Evolutionary conservation across 2,329 filamentous ascomycete genomes (phyloP).

Genomic region (Eurotiales sp.): DNA sequence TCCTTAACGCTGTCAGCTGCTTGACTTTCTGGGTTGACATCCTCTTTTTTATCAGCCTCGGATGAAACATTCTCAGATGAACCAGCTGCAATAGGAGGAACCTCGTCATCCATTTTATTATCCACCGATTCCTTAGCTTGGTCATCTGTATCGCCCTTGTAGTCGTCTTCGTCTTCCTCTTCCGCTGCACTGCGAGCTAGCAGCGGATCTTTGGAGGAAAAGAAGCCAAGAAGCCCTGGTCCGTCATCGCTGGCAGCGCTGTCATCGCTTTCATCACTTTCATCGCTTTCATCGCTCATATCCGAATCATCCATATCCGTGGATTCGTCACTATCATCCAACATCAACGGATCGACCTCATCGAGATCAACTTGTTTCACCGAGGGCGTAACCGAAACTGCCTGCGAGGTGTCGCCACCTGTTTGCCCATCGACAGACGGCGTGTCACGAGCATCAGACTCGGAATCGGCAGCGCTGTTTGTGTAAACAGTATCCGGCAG

Average conservation of each 20-base stretch:
- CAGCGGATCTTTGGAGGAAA: conserved; percentile 40
- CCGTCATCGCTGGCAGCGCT: conserved; percentile 45
- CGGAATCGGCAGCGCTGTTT: conserved; percentile 24
- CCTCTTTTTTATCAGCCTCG: conserved; percentile 20
- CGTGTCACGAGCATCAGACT: conserved; percentile 18
- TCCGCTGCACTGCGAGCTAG: conserved; percentile 20
- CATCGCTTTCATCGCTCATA: conserved; percentile 21
- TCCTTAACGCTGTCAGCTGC: neutral
- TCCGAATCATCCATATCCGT: conserved; percentile 44
- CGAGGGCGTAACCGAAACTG: conserved; percentile 24
- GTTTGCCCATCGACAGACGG: conserved; percentile 15
- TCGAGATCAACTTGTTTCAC: conserved; percentile 30
- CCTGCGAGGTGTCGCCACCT: conserved; percentile 21
- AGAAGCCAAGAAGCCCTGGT: conserved; percentile 45
- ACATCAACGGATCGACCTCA: conserved; percentile 42
- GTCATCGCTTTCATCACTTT: conserved; percentile 42
- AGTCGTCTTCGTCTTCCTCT: conserved; percentile 24
- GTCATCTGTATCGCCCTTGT: too few species aligned
- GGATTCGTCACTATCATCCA: conserved; percentile 45
- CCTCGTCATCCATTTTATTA: conserved; percentile 27
- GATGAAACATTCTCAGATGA: too few species aligned
- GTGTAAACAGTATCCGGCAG: conserved; percentile 26
- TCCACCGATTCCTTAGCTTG: neutral
- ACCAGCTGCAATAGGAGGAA: conserved; percentile 31
- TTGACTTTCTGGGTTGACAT: neutral